Percentiles rank a stretch among this genome's conserved stretches.
Evolutionary conservation across 306 rosid species (phyloP).

Genomic region (Mimosa bimucronata): DNA sequence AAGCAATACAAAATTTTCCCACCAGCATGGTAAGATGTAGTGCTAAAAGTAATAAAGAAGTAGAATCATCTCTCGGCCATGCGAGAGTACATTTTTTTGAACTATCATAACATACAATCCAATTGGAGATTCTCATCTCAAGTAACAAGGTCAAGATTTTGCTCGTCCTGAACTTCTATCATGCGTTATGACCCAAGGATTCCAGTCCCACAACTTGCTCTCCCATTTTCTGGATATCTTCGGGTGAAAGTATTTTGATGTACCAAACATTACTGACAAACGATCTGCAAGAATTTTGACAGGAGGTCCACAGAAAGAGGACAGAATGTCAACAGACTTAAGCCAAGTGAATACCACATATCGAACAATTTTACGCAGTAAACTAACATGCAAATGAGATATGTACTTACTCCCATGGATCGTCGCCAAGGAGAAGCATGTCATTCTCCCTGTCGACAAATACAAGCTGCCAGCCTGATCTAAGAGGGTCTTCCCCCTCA

Average conservation of each 20-base stretch:
- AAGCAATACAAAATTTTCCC: slow-evolving; percentile 31
- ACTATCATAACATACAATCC: slow-evolving; percentile 61
- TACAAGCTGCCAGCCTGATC: slow-evolving; percentile 99
- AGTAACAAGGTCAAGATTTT: slow-evolving; percentile 60
- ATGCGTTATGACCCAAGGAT: slow-evolving; percentile 59
- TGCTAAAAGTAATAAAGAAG: slow-evolving; percentile 38
- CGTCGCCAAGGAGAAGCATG: slow-evolving; percentile 96
- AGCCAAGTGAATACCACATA: slow-evolving; percentile 19
- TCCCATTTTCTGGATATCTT: slow-evolving; percentile 83
- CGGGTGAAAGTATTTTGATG: slow-evolving; percentile 84
- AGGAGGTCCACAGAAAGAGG: neutral
- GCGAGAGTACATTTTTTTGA: slow-evolving; percentile 34
- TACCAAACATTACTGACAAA: slow-evolving; percentile 85
- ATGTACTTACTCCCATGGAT: slow-evolving; percentile 90
- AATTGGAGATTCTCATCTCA: slow-evolving; percentile 62
- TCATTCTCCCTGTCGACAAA: slow-evolving; percentile 97
- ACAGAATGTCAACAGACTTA: slow-evolving; percentile 29
- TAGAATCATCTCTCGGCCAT: slow-evolving; percentile 27
- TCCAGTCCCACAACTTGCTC: slow-evolving; percentile 55
- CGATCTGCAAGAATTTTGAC: slow-evolving; percentile 54
- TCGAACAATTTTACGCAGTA: neutral
- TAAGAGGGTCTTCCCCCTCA: slow-evolving; percentile 92
- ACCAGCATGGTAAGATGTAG: slow-evolving; percentile 25
- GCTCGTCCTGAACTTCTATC: slow-evolving; percentile 49
- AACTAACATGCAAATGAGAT: slow-evolving; percentile 10